A percentile compares a stretch with the other conserved stretches of the same genome.
phyloP scores from a whole-genome alignment of 2,329 filamentous ascomycete genomes.

The Xylariaceae sp. region DNA sequence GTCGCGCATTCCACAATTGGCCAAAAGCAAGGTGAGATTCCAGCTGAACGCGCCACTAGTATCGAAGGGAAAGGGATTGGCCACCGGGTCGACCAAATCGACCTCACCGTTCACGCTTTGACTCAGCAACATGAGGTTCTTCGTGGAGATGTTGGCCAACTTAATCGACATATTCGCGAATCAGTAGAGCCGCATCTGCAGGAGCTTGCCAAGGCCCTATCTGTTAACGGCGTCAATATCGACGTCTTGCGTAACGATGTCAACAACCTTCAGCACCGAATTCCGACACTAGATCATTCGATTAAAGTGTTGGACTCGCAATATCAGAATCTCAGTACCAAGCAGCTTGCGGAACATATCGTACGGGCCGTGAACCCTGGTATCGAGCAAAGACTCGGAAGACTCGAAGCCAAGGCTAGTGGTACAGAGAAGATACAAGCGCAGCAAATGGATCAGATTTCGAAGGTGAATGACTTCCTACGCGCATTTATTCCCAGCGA shows the following conservation, averaged over 20 bases:
- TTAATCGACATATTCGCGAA: conserved; percentile 9
- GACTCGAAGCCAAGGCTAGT: conserved; percentile 5
- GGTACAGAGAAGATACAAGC: not conserved
- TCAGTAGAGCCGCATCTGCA: conserved; percentile 23
- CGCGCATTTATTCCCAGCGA: not conserved
- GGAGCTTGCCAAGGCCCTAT: no score
- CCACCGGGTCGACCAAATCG: conserved; percentile 17
- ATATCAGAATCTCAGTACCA: conserved; percentile 56
- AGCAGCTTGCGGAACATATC: conserved; percentile 49
- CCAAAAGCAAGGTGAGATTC: conserved; percentile 1
- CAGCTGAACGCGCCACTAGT: conserved; percentile 8
- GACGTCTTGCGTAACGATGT: conserved; percentile 17
- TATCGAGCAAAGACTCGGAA: conserved; percentile 18
- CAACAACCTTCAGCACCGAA: conserved; percentile 38
- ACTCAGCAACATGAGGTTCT: conserved; percentile 5
- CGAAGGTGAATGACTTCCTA: not conserved
- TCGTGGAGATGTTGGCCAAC: conserved; percentile 3
- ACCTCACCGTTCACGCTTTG: not conserved
- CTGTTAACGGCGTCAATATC: conserved; percentile 2
- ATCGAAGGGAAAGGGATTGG: conserved; percentile 14
- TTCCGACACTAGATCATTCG: conserved; percentile 44
- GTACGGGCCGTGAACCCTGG: conserved; percentile 40
- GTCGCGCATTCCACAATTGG: conserved; percentile 10
- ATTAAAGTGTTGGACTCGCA: conserved; percentile 51
- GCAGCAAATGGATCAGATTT: not conserved